These are phyloP conservation scores for Phaeosphaeriaceae sp. DNA, from an alignment of 2,329 filamentous ascomycete genomes.

Conservation along the genomic window DNA sequence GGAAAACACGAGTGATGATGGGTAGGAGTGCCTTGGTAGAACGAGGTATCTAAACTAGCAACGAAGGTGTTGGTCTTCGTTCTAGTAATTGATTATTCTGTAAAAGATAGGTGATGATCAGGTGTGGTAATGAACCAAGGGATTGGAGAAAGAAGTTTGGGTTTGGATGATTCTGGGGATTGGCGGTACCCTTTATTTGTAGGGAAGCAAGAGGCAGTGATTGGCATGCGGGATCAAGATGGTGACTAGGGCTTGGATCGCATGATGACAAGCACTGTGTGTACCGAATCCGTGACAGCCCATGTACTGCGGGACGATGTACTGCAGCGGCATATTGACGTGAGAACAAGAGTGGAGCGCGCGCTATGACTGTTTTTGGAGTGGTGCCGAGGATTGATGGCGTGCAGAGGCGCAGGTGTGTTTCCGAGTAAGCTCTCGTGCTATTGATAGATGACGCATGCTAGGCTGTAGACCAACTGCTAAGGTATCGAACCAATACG, in stretches of 20 bases:
- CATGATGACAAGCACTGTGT: slow-evolving; percentile 44
- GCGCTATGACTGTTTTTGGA: slow-evolving; percentile 40
- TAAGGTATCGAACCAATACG: slow-evolving; percentile 42
- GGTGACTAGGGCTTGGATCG: slow-evolving; percentile 42
- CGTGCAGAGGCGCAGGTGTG: slow-evolving; percentile 40
- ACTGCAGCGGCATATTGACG: slow-evolving; percentile 50
- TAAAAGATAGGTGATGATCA: slow-evolving; percentile 16
- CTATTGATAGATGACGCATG: slow-evolving; percentile 48
- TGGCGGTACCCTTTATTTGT: slow-evolving; percentile 47
- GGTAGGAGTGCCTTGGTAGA: slow-evolving; percentile 4
- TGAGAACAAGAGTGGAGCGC: slow-evolving; percentile 47
- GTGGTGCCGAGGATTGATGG: slow-evolving; percentile 45
- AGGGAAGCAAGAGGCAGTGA: slow-evolving; percentile 29
- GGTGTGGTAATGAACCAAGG: slow-evolving; percentile 28
- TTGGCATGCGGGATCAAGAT: slow-evolving; percentile 32
- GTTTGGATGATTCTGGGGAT: slow-evolving; percentile 29
- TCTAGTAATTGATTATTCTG: slow-evolving; percentile 12
- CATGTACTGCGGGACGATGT: slow-evolving; percentile 49
- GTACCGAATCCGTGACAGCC: slow-evolving; percentile 48
- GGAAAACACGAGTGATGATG: background rate
- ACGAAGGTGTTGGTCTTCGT: slow-evolving; percentile 18
- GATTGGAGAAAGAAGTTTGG: slow-evolving; percentile 32
- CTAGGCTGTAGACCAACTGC: slow-evolving; percentile 41
- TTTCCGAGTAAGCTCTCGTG: slow-evolving; percentile 45
- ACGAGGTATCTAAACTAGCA: slow-evolving; percentile 17